Evolutionary conservation across 2,329 filamentous ascomycete species (phyloP).

Genomic region (Alternaria metachromatica): DNA sequence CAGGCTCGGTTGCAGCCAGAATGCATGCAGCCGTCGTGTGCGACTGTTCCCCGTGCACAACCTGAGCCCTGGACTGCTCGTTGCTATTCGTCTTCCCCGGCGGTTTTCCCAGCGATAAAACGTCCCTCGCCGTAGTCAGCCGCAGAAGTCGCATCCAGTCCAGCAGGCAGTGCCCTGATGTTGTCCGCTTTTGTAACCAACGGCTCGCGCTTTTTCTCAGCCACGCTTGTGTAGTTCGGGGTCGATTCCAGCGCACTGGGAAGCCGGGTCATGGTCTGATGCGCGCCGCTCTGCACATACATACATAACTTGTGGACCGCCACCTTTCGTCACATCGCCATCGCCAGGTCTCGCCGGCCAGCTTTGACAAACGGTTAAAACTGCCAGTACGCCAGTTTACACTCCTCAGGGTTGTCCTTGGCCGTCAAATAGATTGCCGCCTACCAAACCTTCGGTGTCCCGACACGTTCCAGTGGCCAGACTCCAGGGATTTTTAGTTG

Average conservation of each 20-base stretch:
- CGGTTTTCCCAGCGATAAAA: background rate
- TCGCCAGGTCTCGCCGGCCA: conserved; percentile 15
- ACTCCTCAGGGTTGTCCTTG: conserved; percentile 19
- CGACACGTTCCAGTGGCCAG: conserved; percentile 37
- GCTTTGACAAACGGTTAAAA: conserved; percentile 4
- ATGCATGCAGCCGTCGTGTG: conserved; percentile 22
- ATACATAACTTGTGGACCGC: conserved; percentile 30
- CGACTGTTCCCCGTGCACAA: conserved; percentile 11
- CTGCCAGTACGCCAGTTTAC: background rate
- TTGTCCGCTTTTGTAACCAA: conserved; percentile 25
- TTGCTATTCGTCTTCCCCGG: conserved; percentile 10
- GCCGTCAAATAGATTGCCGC: conserved; percentile 14
- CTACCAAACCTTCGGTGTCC: conserved; percentile 23
- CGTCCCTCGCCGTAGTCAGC: conserved; percentile 14
- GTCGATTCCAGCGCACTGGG: conserved; percentile 37
- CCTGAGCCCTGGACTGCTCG: conserved; percentile 4
- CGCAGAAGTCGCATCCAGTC: conserved; percentile 1
- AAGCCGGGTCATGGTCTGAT: conserved; percentile 27
- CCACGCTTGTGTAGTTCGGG: conserved; percentile 37
- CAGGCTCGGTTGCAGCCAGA: conserved; percentile 15
- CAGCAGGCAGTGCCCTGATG: conserved; percentile 12
- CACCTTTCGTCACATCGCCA: conserved; percentile 15
- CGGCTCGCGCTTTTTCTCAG: conserved; percentile 28
- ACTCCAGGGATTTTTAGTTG: conserved; percentile 27
- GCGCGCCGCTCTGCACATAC: conserved; percentile 9